These are phyloP conservation scores for Hyphodiscus hymeniophilus DNA, from an alignment of 495 filamentous ascomycete species.

Conservation along the genomic window DNA sequence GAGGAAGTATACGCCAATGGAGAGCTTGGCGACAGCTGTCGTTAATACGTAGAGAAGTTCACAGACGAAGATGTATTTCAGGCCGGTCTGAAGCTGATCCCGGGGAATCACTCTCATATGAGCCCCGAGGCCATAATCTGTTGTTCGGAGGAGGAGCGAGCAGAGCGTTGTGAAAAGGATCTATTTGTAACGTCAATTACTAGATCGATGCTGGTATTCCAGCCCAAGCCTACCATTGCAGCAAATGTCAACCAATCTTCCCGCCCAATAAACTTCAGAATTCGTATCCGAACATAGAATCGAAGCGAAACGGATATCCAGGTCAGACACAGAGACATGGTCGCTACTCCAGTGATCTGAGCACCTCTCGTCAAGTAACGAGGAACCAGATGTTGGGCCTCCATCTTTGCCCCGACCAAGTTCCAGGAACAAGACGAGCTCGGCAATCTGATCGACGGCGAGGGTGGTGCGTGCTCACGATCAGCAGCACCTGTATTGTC, in stretches of 20 bases:
- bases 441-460: no score
- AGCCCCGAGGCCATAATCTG: conserved; percentile 6
- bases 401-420: no score
- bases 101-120: conserved; percentile 5
- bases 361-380: conserved; percentile 3
- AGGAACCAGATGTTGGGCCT: no score
- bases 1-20: conserved; percentile 35
- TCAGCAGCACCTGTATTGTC: no score
- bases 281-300: conserved; percentile 17
- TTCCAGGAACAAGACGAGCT: no score
- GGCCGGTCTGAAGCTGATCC: not conserved
- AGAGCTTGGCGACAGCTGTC: conserved; percentile 31
- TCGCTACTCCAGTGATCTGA: conserved; percentile 18
- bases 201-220: not conserved
- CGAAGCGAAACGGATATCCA: conserved; percentile 18
- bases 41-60: conserved; percentile 31
- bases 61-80: conserved; percentile 21
- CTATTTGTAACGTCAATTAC: not conserved
- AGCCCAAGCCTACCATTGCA: conserved; percentile 12
- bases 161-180: conserved; percentile 4
- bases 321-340: conserved; percentile 12
- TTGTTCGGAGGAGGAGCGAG: not conserved
- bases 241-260: conserved; percentile 22
- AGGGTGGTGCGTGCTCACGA: no score
- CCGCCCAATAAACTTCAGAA: conserved; percentile 18